Conservation (phyloP, 805 yeast genomes). For the Candida patagonica region DNA sequence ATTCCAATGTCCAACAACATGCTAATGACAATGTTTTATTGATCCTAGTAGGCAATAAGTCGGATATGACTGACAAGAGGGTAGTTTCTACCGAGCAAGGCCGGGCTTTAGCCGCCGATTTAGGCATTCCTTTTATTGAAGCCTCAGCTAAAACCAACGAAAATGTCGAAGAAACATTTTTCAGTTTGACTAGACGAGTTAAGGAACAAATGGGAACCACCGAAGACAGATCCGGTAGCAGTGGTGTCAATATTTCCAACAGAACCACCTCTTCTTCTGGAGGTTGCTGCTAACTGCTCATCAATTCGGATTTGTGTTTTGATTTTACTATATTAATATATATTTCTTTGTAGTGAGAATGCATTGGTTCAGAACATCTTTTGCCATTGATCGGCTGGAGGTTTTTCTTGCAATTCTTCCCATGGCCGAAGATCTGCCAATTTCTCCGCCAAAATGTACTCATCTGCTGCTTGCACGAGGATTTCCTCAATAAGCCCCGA, state of each 20-base stretch:
- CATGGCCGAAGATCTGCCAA: slow-evolving; percentile 64
- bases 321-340: neutral
- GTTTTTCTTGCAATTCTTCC: slow-evolving; percentile 75
- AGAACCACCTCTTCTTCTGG: slow-evolving; percentile 17
- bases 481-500: slow-evolving; percentile 80
- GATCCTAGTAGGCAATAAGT: slow-evolving; percentile 90
- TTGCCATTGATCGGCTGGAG: slow-evolving; percentile 74
- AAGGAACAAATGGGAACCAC: slow-evolving; percentile 59
- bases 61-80: slow-evolving; percentile 81
- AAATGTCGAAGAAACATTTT: slow-evolving; percentile 87
- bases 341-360: no score
- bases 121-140: slow-evolving; percentile 87
- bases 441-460: slow-evolving; percentile 55
- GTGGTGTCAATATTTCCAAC: slow-evolving; percentile 24
- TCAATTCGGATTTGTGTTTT: no score
- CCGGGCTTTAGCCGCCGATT: slow-evolving; percentile 72
- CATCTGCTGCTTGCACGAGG: slow-evolving; percentile 74
- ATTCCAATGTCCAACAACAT: slow-evolving; percentile 88
- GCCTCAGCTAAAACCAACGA: slow-evolving; percentile 92
- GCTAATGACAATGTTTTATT: slow-evolving; percentile 95
- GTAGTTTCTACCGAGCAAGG: slow-evolving; percentile 88
- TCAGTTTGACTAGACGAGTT: slow-evolving; percentile 77
- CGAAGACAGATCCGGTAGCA: slow-evolving; percentile 19
- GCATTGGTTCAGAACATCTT: neutral
- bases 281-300: slow-evolving; percentile 25